Percentiles rank a stretch among this genome's conserved stretches.
These are phyloP conservation scores for Fagopyrum homotropicum DNA, from an alignment of 148 eudicot genomes.

Conservation along the genomic window DNA sequence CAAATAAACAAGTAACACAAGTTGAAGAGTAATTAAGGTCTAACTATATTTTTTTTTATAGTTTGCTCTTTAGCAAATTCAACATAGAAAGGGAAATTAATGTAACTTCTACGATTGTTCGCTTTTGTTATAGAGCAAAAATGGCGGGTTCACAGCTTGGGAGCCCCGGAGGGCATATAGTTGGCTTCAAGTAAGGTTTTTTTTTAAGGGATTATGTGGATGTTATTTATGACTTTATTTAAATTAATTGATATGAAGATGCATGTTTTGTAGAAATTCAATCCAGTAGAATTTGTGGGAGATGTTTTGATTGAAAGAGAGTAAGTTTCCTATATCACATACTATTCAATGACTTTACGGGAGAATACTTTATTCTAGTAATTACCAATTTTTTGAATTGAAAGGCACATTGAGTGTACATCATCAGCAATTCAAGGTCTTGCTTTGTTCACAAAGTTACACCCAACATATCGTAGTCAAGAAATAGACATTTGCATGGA, in stretches of 20 bases:
- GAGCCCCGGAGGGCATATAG: conserved; percentile 27
- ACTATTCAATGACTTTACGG: not conserved
- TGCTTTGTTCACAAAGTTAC: conserved; percentile 13
- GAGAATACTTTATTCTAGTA: not conserved
- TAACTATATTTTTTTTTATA: no score
- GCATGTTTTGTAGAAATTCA: conserved; percentile 28
- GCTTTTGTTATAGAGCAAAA: conserved; percentile 24
- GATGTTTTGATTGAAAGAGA: conserved; percentile 44
- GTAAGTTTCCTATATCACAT: conserved; percentile 14
- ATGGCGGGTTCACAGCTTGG: conserved; percentile 54
- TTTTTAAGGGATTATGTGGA: not conserved
- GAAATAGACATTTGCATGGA: conserved; percentile 19
- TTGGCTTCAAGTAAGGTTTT: conserved; percentile 43
- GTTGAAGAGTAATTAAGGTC: no score
- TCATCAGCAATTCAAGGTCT: conserved; percentile 24
- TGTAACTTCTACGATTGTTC: no score
- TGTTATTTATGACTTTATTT: not conserved
- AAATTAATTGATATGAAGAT: not conserved
- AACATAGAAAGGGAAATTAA: no score
- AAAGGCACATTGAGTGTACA: conserved; percentile 45
- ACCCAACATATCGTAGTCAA: conserved; percentile 19
- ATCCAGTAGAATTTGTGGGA: conserved; percentile 45
- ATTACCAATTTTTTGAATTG: not conserved
- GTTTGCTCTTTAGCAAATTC: no score
- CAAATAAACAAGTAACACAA: no score